A percentile compares a stretch with the other conserved stretches of the same genome.
Conservation (phyloP, 2,329 filamentous ascomycete genomes). For the Colletotrichum tanaceti region DNA sequence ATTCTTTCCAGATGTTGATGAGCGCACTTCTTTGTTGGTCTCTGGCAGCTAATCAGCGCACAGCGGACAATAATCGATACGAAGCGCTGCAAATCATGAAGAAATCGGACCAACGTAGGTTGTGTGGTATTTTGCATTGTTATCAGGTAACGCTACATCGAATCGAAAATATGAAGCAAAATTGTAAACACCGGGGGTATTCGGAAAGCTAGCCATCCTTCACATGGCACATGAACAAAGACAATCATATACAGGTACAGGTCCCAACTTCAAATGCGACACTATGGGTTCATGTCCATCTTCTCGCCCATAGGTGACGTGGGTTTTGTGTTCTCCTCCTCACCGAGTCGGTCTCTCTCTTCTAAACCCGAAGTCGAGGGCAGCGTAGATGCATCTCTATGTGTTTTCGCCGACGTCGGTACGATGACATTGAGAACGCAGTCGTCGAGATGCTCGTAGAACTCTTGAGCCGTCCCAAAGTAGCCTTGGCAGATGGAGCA, state of each 20-base stretch:
- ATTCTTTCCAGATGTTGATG: no score
- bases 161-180: conserved; percentile 11
- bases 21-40: neutral
- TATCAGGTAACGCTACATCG: conserved; percentile 23
- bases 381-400: conserved; percentile 29
- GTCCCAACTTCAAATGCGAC: conserved; percentile 13
- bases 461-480: conserved; percentile 91
- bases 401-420: conserved; percentile 47
- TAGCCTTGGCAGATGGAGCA: conserved; percentile 88
- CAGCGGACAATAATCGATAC: neutral
- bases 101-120: neutral
- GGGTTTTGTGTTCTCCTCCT: conserved; percentile 12
- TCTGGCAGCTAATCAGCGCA: neutral
- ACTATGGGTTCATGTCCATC: conserved; percentile 38
- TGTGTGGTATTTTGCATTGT: conserved; percentile 35
- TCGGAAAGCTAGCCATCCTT: conserved; percentile 26
- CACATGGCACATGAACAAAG: conserved; percentile 15
- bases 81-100: neutral
- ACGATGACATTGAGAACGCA: conserved; percentile 71
- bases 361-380: conserved; percentile 23
- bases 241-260: conserved; percentile 13
- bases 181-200: conserved; percentile 30
- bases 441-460: conserved; percentile 92
- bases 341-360: conserved; percentile 26
- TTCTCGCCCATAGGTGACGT: conserved; percentile 33